Conservation (phyloP, 2,329 filamentous ascomycete genomes). For the Talaromyces sp. region DNA sequence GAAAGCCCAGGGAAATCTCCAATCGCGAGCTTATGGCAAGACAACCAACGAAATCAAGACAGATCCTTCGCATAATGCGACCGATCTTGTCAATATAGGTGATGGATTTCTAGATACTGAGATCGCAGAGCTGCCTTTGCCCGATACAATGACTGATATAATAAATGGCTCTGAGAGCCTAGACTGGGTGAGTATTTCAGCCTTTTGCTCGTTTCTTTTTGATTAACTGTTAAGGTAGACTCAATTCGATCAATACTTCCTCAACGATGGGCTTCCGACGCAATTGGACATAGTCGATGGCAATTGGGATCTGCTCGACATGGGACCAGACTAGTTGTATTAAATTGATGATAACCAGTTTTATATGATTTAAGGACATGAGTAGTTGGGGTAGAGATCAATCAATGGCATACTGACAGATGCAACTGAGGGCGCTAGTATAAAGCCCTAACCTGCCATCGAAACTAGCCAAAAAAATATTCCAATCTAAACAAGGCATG, state of each 20-base stretch:
- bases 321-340: neutral
- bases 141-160: slow-evolving; percentile 16
- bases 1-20: slow-evolving; percentile 10
- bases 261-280: neutral
- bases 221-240: neutral
- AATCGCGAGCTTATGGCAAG: neutral
- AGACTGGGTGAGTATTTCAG: slow-evolving; percentile 13
- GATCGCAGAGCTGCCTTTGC: slow-evolving; percentile 9
- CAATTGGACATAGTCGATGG: neutral
- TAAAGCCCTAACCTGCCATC: neutral
- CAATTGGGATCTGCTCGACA: neutral
- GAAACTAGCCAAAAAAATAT: neutral
- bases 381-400: neutral
- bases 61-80: neutral
- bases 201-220: neutral
- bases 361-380: slow-evolving; percentile 11
- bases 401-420: neutral
- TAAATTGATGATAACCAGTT: neutral
- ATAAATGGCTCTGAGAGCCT: slow-evolving; percentile 16
- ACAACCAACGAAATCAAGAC: neutral
- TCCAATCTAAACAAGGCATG: neutral
- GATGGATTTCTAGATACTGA: neutral
- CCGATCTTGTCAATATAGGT: neutral
- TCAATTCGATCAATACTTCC: slow-evolving; percentile 7
- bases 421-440: neutral